Percentiles rank a stretch among this genome's conserved stretches.
Evolutionary conservation across 768 basidiomycete species (phyloP).

Genomic region (Rhizopogon salebrosus): DNA sequence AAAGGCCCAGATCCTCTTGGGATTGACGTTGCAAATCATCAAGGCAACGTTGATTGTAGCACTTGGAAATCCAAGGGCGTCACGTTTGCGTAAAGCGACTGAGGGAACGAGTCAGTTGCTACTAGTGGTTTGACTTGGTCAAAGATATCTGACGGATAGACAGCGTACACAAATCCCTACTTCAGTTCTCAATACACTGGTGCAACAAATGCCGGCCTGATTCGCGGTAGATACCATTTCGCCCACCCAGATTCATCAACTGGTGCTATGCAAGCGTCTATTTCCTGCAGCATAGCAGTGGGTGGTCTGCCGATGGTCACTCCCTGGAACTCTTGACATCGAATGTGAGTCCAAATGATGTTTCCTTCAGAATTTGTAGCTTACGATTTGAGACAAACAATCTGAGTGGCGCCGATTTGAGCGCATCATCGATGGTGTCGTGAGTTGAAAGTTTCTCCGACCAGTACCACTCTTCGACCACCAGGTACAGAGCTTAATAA

Average conservation of each 20-base stretch:
- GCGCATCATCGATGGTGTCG: slow-evolving; percentile 44
- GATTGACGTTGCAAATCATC: slow-evolving; percentile 46
- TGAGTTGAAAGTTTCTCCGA: slow-evolving; percentile 55
- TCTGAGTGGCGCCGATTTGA: slow-evolving; percentile 40
- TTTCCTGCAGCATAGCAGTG: slow-evolving; percentile 32
- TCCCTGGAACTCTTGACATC: slow-evolving; percentile 32
- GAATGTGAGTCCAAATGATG: slow-evolving; percentile 23
- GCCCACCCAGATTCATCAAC: slow-evolving; percentile 26
- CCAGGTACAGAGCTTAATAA: too few species aligned
- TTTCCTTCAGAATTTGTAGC: neutral
- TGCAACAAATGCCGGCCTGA: slow-evolving; percentile 28
- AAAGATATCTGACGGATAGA: neutral
- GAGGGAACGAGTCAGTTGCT: slow-evolving; percentile 42
- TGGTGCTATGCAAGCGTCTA: slow-evolving; percentile 32
- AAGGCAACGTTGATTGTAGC: slow-evolving; percentile 42
- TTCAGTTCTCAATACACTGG: slow-evolving; percentile 38
- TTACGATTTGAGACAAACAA: slow-evolving; percentile 31
- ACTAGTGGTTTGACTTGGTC: neutral
- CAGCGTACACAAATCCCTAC: slow-evolving; percentile 25
- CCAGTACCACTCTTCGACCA: slow-evolving; percentile 42
- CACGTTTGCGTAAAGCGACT: slow-evolving; percentile 55
- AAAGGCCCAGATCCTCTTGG: slow-evolving; percentile 37
- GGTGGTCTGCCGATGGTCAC: slow-evolving; percentile 34
- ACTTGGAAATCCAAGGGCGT: slow-evolving; percentile 44
- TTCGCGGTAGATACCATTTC: slow-evolving; percentile 34